Conservation (phyloP, 1,284 basidiomycete species). For the Cutaneotrichosporon dermatis region DNA sequence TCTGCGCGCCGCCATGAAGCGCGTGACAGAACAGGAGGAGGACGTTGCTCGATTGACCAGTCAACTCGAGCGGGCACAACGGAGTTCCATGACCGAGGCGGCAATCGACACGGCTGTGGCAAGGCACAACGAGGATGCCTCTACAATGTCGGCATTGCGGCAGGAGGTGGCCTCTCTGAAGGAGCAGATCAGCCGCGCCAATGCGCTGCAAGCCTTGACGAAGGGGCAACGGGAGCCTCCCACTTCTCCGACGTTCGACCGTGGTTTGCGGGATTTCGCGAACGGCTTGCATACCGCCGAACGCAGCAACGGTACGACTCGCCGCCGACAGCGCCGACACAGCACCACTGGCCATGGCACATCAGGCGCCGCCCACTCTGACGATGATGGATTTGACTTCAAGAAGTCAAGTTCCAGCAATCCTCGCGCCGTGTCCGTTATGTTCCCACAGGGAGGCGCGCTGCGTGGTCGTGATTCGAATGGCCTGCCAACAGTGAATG, state of each 20-base stretch:
- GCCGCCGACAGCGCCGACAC: conserved; percentile 55
- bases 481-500: conserved; percentile 69
- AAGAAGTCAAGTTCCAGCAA: conserved; percentile 70
- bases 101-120: conserved; percentile 50
- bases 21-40: conserved; percentile 74
- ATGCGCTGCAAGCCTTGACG: conserved; percentile 78
- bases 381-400: conserved; percentile 15
- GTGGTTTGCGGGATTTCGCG: conserved; percentile 36
- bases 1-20: conserved; percentile 70
- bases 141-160: conserved; percentile 81
- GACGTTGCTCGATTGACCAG: conserved; percentile 73
- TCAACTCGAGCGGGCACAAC: conserved; percentile 57
- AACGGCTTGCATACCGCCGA: conserved; percentile 64
- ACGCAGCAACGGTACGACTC: conserved; percentile 19
- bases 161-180: conserved; percentile 85
- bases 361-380: conserved; percentile 2
- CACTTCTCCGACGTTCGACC: conserved; percentile 62
- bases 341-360: conserved; percentile 34
- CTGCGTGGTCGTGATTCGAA: conserved; percentile 59
- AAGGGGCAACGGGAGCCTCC: conserved; percentile 57
- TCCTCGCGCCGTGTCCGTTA: conserved; percentile 88
- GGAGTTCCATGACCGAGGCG: conserved; percentile 72
- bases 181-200: conserved; percentile 91
- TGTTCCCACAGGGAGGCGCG: conserved; percentile 67
- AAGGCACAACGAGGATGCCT: conserved; percentile 71